Conservation (phyloP, 192 early-diverging fungal species). For the Coemansia sp. region DNA sequence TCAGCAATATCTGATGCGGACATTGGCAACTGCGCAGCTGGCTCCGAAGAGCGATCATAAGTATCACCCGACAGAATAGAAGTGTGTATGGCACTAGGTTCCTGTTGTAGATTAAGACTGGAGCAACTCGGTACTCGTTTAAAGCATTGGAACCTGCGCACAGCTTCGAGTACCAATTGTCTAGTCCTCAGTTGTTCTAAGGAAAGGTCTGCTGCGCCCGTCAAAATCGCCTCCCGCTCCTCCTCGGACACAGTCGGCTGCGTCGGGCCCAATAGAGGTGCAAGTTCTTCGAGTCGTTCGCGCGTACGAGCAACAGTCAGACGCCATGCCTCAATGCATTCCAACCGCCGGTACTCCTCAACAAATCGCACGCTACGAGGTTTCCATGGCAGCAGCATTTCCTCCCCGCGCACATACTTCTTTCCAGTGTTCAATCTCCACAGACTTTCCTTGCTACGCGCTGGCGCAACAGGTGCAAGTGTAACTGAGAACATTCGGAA, state of each 20-base stretch:
- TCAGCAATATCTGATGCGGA: neutral
- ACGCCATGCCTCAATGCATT: slow-evolving; percentile 35
- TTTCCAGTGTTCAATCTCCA: slow-evolving; percentile 69
- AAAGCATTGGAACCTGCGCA: slow-evolving; percentile 12
- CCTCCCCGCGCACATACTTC: slow-evolving; percentile 72
- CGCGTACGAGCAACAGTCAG: slow-evolving; percentile 25
- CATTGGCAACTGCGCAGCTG: neutral
- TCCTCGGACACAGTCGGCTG: neutral
- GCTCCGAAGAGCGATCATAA: neutral
- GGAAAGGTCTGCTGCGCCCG: neutral
- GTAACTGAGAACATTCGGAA: slow-evolving; percentile 62
- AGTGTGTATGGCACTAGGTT: slow-evolving; percentile 13
- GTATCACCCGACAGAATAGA: no score
- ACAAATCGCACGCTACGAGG: slow-evolving; percentile 69
- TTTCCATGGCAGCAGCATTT: slow-evolving; percentile 65
- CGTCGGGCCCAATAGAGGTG: neutral
- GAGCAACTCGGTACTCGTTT: slow-evolving; percentile 9
- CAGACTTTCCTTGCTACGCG: slow-evolving; percentile 56
- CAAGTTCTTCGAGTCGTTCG: slow-evolving; percentile 21
- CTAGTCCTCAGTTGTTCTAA: slow-evolving; percentile 16
- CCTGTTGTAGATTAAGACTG: slow-evolving; percentile 22
- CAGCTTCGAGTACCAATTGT: slow-evolving; percentile 16
- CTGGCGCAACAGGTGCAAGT: slow-evolving; percentile 54
- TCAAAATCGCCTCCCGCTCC: neutral
- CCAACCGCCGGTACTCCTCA: slow-evolving; percentile 48